Evolutionary conservation across 108 stramenopile species (phyloP), one percentile per base, ranked within the genome.

Genomic region (Phaeodactylum tricornutum): DNA sequence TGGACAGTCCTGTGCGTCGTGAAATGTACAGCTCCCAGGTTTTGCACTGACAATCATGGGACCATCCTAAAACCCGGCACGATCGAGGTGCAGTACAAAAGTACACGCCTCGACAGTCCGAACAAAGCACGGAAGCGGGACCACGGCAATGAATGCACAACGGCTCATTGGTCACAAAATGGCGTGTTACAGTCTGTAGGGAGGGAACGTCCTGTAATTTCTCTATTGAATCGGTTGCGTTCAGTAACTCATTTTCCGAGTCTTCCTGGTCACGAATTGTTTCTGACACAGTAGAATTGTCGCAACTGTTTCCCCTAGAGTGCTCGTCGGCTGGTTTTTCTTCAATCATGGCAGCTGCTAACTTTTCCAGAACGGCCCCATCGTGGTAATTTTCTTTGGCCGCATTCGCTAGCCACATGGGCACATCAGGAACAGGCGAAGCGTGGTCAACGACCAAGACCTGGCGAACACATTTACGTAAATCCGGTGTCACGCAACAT

Each of bases 81-180:
- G 5, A 33, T 39, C 53, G 29, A 16, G 64, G 63, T 11, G 47
- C 47, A 3, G 44, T 41, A 50, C 87, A 90, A 59, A 85, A 90
- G 44, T 90, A 90, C 17, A 58, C 69, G 17, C 78, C 87, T 14
- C 55, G 36, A 34, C 87, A 90, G 43, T 41, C 40, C 30, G 36
- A 36, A 50, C 87, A 90, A 0, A 83, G 44, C 33, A 44, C 37
- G 7, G 52, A 38, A 7, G 77, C 55, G 17, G 79, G 74, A 14
- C 78, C 29, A 53, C 89, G 72, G 58, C 89, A 91, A 47, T 91
- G 68, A 20, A 84, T 47, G 57, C 89, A 91, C 2, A 91, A 56
- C 14, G 81, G 71, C 11, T 51, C 63, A 29, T 59, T 65, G 25
- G 80, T 67, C 19, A 77, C 64, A 49, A 68, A 57, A 22, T 53